Evolutionary conservation across 2,329 filamentous ascomycete genomes (phyloP).

Genomic region (Nemania diffusa): DNA sequence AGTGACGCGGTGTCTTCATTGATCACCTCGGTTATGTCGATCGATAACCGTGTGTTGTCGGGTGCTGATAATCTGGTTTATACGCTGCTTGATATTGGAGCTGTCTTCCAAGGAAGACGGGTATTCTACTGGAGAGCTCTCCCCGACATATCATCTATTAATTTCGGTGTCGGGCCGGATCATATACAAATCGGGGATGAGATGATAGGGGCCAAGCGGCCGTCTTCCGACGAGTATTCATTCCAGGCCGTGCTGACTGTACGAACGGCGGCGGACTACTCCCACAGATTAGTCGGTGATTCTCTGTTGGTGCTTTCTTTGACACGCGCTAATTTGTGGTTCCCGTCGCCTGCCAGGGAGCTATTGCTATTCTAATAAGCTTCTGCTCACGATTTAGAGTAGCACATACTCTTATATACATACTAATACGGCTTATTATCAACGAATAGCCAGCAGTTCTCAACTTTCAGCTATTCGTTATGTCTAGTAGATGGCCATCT

Average conservation of each 20-base stretch:
- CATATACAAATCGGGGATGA: conserved; percentile 11
- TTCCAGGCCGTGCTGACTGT: neutral
- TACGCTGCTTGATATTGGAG: neutral
- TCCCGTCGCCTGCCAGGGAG: neutral
- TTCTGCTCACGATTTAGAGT: neutral
- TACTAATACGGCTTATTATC: too few species aligned
- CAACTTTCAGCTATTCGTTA: too few species aligned
- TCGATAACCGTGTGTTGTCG: neutral
- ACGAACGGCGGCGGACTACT: neutral
- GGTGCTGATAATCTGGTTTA: neutral
- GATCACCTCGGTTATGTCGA: neutral
- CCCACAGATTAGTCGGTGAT: conserved; percentile 1
- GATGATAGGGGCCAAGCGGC: conserved; percentile 2
- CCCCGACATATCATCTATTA: neutral
- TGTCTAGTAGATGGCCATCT: too few species aligned
- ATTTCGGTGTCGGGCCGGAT: conserved; percentile 5
- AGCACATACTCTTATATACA: too few species aligned
- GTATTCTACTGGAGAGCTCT: conserved; percentile 3
- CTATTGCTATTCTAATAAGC: neutral
- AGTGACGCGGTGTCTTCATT: neutral
- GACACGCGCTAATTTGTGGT: neutral
- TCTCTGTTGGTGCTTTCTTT: neutral
- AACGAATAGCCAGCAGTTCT: too few species aligned
- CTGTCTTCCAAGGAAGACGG: conserved; percentile 1
- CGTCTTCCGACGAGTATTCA: neutral